Evolutionary conservation across 106 monocot genomes (phyloP), one percentile per base, ranked within the genome.

Genomic region (Dendrobium nobile): DNA sequence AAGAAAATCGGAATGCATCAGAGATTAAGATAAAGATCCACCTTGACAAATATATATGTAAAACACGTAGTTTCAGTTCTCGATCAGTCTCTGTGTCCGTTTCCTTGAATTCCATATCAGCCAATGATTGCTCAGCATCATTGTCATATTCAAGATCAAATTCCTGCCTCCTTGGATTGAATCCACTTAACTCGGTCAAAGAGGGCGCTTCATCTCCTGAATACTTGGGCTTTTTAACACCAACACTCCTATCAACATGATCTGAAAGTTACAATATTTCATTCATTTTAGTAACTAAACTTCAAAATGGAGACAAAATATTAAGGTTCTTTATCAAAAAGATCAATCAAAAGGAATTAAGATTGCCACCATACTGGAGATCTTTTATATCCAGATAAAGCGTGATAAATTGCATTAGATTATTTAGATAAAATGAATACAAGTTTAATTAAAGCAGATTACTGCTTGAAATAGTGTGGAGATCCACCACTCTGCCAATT

Each of bases 91-190:
- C 98, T 9, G 92, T 78, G 75, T 98, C 98, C 44, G 84, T 93
- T 81, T 98, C 95, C 84, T 95, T 98, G 78, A 98, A 98, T 48
- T 98, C 98, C 98, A 98, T 98, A 81, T 98, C 98, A 76, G 98
- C 98, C 33, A 95, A 81, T 80, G 89, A 85, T 41, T 91, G 86
- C 77, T 98, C 98, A 2, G 98, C 98, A 77, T 98, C 92, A 78
- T 91, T 89, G 72, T 98, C 98, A 86, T 95, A 98, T 80, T 98
- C 98, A 64, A 95, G 92, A 85, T 98, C 98, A 82, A 98, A 98
- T 78, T 98, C 98, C 77, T 86, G 89, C 75, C 98, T 86, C 85
- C 92, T 98, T 37, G 94, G 79, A 84, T 98, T 98, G 68, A 85
- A 98, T 70, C 95, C 98, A 81, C 94, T 92, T 76, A 90, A 79